Evolutionary conservation across 2,329 filamentous ascomycete species (phyloP).

Genomic region (Neonectria sp.): DNA sequence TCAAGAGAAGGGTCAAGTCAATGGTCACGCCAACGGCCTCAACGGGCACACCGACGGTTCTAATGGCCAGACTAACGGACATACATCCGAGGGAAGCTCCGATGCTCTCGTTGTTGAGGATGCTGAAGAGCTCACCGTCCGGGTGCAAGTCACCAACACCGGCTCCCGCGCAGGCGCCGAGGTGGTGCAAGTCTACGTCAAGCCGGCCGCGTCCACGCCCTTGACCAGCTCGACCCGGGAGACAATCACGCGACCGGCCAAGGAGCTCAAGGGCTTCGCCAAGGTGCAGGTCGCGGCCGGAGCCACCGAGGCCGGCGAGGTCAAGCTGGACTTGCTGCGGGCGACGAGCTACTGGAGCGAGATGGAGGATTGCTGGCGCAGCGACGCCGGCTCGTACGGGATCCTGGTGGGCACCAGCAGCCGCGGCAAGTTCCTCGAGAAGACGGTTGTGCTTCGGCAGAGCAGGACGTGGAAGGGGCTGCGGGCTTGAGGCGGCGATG

Average conservation of each 20-base stretch:
- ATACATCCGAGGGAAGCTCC: background rate
- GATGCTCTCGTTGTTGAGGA: background rate
- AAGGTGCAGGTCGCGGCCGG: slow-evolving; percentile 58
- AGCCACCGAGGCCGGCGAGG: slow-evolving; percentile 49
- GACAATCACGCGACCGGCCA: slow-evolving; percentile 53
- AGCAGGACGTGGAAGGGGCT: slow-evolving; percentile 35
- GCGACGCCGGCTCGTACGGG: slow-evolving; percentile 55
- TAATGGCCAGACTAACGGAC: slow-evolving; percentile 12
- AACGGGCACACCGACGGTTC: background rate
- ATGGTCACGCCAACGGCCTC: slow-evolving; percentile 11
- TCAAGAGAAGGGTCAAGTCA: slow-evolving; percentile 16
- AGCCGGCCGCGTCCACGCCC: slow-evolving; percentile 31
- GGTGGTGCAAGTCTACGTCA: slow-evolving; percentile 51
- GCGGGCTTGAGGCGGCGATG: slow-evolving; percentile 12
- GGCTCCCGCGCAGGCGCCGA: slow-evolving; percentile 45
- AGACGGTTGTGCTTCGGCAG: slow-evolving; percentile 27
- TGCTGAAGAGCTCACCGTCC: slow-evolving; percentile 19
- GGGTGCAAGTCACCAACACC: slow-evolving; percentile 63
- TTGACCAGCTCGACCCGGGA: slow-evolving; percentile 35
- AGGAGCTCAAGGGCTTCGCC: slow-evolving; percentile 61
- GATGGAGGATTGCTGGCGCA: slow-evolving; percentile 56
- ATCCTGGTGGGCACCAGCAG: slow-evolving; percentile 55
- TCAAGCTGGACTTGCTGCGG: slow-evolving; percentile 49
- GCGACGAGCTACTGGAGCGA: slow-evolving; percentile 56
- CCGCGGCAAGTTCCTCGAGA: slow-evolving; percentile 40